Conservation (phyloP, 495 filamentous ascomycete genomes). For the Neurospora sp. region DNA sequence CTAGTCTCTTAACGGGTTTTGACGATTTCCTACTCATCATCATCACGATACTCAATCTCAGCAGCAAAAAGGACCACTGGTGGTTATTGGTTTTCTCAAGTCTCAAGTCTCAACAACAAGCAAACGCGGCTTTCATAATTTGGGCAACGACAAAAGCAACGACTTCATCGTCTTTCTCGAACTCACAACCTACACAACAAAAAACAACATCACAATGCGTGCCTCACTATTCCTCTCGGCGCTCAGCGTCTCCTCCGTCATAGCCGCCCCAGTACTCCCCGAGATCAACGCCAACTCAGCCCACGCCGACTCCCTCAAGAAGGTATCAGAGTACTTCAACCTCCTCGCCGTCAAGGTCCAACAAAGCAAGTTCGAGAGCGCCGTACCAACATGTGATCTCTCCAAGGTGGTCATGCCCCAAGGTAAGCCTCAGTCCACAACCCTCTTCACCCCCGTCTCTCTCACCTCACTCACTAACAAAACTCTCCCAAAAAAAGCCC, state of each 20-base stretch:
- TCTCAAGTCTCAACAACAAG: neutral
- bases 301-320: slow-evolving; percentile 27
- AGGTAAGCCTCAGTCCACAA: slow-evolving; percentile 23
- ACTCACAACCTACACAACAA: neutral
- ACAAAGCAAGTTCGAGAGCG: slow-evolving; percentile 22
- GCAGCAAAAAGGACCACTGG: slow-evolving; percentile 10
- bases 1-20: slow-evolving; percentile 16
- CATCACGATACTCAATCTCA: slow-evolving; percentile 8
- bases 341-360: slow-evolving; percentile 40
- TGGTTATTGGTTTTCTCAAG: neutral
- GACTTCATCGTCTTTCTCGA: neutral
- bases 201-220: slow-evolving; percentile 29
- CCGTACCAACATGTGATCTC: slow-evolving; percentile 41
- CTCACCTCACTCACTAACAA: slow-evolving; percentile 10
- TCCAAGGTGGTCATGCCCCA: slow-evolving; percentile 35
- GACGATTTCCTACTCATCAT: slow-evolving; percentile 17
- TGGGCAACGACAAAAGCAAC: neutral
- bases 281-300: slow-evolving; percentile 22
- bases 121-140: neutral
- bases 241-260: slow-evolving; percentile 32
- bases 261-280: slow-evolving; percentile 40
- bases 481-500: slow-evolving; percentile 16
- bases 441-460: neutral
- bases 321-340: slow-evolving; percentile 46
- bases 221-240: slow-evolving; percentile 35